phyloP scores from a whole-genome alignment of 371 early-diverging fungal genomes.

The Astathelohania contejeani region DNA sequence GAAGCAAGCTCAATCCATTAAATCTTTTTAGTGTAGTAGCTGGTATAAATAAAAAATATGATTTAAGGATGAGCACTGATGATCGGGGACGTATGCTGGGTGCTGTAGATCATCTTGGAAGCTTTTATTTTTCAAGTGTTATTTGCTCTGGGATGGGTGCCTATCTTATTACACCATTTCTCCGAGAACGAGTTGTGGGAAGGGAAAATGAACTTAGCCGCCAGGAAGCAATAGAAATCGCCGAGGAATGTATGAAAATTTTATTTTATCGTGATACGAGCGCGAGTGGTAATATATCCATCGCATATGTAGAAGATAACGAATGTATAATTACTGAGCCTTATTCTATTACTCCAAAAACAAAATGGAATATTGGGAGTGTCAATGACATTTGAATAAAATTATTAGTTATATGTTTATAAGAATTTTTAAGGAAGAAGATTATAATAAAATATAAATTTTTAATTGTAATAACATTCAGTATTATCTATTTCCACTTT shows the following conservation, averaged over 20 bases:
- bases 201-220: neutral
- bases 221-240: neutral
- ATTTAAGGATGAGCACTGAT: neutral
- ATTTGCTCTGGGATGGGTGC: slow-evolving; percentile 44
- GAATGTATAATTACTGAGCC: no score
- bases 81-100: slow-evolving; percentile 21
- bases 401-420: no score
- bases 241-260: neutral
- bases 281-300: neutral
- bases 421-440: no score
- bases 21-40: slow-evolving; percentile 39
- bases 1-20: slow-evolving; percentile 38
- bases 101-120: slow-evolving; percentile 42
- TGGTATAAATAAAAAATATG: slow-evolving; percentile 24
- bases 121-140: slow-evolving; percentile 41
- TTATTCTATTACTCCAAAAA: no score
- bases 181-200: slow-evolving; percentile 19
- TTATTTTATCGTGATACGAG: neutral
- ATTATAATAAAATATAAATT: no score
- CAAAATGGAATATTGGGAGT: no score
- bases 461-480: no score
- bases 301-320: neutral
- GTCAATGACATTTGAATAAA: no score
- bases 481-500: no score
- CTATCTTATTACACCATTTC: slow-evolving; percentile 45